These are phyloP conservation scores for Trametes meyenii DNA, from an alignment of 768 basidiomycete species.

Conservation along the genomic window DNA sequence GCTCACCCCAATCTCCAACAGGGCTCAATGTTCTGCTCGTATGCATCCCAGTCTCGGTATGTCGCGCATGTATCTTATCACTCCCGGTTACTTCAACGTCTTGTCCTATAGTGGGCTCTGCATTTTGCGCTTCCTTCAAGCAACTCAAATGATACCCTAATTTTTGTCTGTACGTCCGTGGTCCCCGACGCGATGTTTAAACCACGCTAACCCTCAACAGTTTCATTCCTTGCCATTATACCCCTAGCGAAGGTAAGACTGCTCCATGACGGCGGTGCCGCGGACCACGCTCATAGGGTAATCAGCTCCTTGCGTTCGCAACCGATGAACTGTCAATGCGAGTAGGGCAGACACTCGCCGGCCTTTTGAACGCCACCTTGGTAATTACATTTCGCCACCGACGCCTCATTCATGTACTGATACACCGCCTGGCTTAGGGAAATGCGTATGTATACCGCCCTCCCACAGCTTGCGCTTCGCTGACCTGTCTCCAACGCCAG, in stretches of 20 bases:
- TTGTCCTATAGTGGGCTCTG: conserved; percentile 64
- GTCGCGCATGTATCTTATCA: conserved; percentile 22
- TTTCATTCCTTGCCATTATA: conserved; percentile 80
- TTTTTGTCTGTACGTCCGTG: conserved; percentile 68
- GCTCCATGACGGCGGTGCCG: neutral
- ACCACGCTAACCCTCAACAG: conserved; percentile 36
- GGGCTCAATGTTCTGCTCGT: conserved; percentile 73
- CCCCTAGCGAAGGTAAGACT: conserved; percentile 73
- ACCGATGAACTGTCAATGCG: conserved; percentile 85
- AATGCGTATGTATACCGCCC: conserved; percentile 31
- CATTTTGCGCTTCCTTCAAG: conserved; percentile 55
- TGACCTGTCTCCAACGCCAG: conserved; percentile 24
- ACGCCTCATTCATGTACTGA: neutral
- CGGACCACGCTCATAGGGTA: neutral
- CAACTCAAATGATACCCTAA: conserved; percentile 53
- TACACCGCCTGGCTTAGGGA: conserved; percentile 23
- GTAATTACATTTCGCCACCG: conserved; percentile 39
- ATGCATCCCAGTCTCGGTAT: conserved; percentile 72
- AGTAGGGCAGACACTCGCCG: conserved; percentile 82
- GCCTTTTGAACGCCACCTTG: conserved; percentile 83
- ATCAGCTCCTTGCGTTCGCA: conserved; percentile 75
- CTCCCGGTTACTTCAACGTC: neutral
- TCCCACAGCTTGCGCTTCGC: neutral
- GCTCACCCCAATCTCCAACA: conserved; percentile 31
- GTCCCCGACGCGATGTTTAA: neutral